phyloP scores from a whole-genome alignment of 352 stramenopile species.

The Aphanomyces invadans region DNA sequence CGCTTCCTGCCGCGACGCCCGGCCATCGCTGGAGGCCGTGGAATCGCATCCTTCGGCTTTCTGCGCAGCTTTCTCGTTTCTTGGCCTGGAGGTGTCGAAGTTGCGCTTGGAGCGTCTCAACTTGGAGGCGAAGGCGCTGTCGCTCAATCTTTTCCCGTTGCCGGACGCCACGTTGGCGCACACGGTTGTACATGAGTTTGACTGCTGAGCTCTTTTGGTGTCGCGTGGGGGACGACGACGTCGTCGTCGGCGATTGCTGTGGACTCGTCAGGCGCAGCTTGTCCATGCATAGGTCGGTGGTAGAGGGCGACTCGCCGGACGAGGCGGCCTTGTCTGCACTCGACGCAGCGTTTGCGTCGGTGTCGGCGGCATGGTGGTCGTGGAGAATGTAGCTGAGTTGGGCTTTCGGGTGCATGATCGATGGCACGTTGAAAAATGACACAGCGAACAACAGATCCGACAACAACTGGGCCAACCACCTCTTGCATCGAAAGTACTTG shows the following conservation, averaged over 20 bases:
- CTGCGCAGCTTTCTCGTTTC: not conserved
- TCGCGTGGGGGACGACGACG: not conserved
- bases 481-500: not conserved
- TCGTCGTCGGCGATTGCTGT: too few relatives aligned
- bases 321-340: not conserved
- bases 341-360: not conserved
- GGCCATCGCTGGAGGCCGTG: not conserved
- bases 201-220: not conserved
- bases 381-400: slow-evolving; percentile 8
- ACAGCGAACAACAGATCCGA: not conserved
- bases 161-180: not conserved
- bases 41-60: not conserved
- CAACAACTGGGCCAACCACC: not conserved
- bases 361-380: not conserved
- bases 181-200: slow-evolving; percentile 12
- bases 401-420: not conserved
- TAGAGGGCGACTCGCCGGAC: not conserved
- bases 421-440: not conserved
- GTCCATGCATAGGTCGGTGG: not conserved
- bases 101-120: not conserved
- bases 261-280: not conserved
- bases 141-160: slow-evolving; percentile 5
- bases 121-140: not conserved
- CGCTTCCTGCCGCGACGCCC: not conserved
- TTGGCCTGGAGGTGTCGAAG: not conserved